Conservation (phyloP, 441 rosid species). For the Croton setiger region DNA sequence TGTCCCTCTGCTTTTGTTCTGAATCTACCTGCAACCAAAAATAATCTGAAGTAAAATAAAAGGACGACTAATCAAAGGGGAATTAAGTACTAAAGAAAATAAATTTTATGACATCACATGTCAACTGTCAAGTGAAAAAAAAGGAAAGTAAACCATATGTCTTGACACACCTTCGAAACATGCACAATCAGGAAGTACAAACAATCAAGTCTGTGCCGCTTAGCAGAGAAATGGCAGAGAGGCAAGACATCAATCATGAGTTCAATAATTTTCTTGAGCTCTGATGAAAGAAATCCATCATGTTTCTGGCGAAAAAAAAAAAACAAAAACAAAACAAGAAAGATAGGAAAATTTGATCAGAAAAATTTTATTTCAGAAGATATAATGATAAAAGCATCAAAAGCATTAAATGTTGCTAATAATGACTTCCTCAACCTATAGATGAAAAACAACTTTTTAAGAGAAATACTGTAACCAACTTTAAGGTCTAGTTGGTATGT, state of each 20-base stretch:
- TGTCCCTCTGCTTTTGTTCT: slow-evolving; percentile 47
- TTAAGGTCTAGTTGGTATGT: too few relatives aligned
- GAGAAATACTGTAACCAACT: too few relatives aligned
- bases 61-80: neutral
- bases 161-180: slow-evolving; percentile 50
- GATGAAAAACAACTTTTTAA: neutral
- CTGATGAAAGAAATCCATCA: slow-evolving; percentile 53
- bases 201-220: slow-evolving; percentile 88
- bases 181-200: slow-evolving; percentile 67
- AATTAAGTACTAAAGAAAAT: neutral
- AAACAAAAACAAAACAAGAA: slow-evolving; percentile 17
- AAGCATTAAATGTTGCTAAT: neutral
- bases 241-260: slow-evolving; percentile 71
- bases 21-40: slow-evolving; percentile 51
- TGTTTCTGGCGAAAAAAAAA: slow-evolving; percentile 40
- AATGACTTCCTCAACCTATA: slow-evolving; percentile 4
- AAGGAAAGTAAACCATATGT: slow-evolving; percentile 5
- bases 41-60: neutral
- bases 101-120: neutral
- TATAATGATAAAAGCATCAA: neutral
- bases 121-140: neutral
- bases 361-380: neutral
- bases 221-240: slow-evolving; percentile 85
- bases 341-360: slow-evolving; percentile 7
- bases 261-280: slow-evolving; percentile 58